Percentiles rank a stretch among this genome's conserved stretches.
Conservation (phyloP, 305 asterid genomes). For the Fraxinus baroniana region DNA sequence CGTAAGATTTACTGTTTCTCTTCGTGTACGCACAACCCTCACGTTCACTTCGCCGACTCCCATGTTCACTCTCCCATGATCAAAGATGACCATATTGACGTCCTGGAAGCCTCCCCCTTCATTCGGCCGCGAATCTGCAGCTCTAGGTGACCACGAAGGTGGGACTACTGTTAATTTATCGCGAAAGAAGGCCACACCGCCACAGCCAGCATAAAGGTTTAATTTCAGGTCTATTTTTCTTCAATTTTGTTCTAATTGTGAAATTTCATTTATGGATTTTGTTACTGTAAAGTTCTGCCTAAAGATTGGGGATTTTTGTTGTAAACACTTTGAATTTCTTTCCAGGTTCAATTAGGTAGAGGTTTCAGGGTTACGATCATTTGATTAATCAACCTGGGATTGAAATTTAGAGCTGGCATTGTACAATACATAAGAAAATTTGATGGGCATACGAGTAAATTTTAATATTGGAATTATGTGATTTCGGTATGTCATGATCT, state of each 20-base stretch:
- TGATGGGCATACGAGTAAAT: neutral
- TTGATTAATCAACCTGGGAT: neutral
- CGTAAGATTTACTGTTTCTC: too few relatives aligned
- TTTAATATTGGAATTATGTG: neutral
- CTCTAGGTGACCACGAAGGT: slow-evolving; percentile 30
- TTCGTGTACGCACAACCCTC: too few relatives aligned
- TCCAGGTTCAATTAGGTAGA: slow-evolving; percentile 19
- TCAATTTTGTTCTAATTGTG: neutral
- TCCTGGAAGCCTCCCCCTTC: slow-evolving; percentile 47
- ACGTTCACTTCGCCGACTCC: slow-evolving; percentile 51
- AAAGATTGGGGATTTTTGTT: slow-evolving; percentile 10
- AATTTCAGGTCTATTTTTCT: neutral
- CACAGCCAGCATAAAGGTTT: slow-evolving; percentile 68
- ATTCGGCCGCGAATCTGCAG: slow-evolving; percentile 35
- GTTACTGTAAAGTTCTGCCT: neutral
- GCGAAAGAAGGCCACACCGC: slow-evolving; percentile 68
- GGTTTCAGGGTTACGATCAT: slow-evolving; percentile 32
- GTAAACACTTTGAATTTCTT: neutral
- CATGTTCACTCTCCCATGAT: slow-evolving; percentile 44
- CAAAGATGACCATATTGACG: slow-evolving; percentile 53
- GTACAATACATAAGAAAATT: slow-evolving; percentile 1
- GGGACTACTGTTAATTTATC: slow-evolving; percentile 60
- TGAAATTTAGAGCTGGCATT: neutral
- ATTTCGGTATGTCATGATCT: neutral
- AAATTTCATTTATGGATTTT: neutral